Evolutionary conservation across 2,329 filamentous ascomycete species (phyloP).

Genomic region (Curvularia lunata): DNA sequence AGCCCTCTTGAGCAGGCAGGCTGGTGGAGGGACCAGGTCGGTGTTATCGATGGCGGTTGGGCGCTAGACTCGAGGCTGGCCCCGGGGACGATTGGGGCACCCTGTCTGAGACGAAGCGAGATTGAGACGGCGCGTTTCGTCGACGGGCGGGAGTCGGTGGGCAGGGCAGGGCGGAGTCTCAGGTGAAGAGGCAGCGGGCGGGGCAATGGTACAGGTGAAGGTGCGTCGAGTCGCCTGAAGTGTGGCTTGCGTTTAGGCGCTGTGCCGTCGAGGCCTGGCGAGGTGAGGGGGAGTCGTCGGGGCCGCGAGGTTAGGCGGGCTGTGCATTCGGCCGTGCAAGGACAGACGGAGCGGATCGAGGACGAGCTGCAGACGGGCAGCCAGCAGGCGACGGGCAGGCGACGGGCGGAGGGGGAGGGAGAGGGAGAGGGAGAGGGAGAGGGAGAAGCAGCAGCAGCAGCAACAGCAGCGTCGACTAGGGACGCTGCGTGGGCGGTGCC

Average conservation of each 20-base stretch:
- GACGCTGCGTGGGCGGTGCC: slow-evolving; percentile 4
- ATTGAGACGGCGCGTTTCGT: slow-evolving; percentile 45
- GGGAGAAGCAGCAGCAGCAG: not conserved
- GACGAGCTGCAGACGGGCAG: too few relatives aligned
- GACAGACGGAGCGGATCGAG: too few relatives aligned
- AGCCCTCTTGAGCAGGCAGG: slow-evolving; percentile 25
- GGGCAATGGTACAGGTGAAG: slow-evolving; percentile 2
- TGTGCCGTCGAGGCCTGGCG: slow-evolving; percentile 18
- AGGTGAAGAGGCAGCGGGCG: slow-evolving; percentile 26
- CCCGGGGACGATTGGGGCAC: slow-evolving; percentile 25
- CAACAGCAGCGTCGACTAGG: slow-evolving; percentile 4
- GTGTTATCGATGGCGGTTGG: slow-evolving; percentile 23
- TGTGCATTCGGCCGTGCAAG: slow-evolving; percentile 6
- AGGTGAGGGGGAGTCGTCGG: slow-evolving; percentile 13
- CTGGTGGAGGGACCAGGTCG: slow-evolving; percentile 26
- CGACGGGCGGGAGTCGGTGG: slow-evolving; percentile 22
- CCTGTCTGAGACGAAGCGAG: slow-evolving; percentile 49
- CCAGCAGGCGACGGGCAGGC: not conserved
- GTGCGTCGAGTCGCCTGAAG: slow-evolving; percentile 13
- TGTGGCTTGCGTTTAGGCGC: slow-evolving; percentile 16
- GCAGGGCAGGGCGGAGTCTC: slow-evolving; percentile 26
- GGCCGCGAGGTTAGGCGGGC: slow-evolving; percentile 8
- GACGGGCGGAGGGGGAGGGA: not conserved
- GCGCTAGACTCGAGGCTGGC: slow-evolving; percentile 23
- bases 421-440: not conserved